Evolutionary conservation across 202 grass and related monocot genomes (phyloP).

Genomic region (Miscanthus sacchariflorus): DNA sequence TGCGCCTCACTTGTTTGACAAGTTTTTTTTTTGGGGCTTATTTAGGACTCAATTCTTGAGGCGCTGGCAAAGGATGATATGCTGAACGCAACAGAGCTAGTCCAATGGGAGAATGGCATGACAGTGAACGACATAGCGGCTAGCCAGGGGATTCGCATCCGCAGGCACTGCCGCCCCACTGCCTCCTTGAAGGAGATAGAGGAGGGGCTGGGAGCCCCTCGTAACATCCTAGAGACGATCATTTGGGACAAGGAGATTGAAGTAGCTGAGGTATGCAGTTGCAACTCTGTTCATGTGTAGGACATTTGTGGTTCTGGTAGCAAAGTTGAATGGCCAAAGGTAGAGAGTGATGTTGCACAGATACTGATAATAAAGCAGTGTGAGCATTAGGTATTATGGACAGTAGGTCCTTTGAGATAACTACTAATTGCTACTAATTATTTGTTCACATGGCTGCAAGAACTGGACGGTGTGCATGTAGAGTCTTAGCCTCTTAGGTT

Average conservation of each 20-base stretch:
- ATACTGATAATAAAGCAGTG: no score
- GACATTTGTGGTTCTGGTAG: no score
- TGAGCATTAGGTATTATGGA: no score
- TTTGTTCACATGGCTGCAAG: no score
- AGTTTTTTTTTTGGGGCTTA: no score
- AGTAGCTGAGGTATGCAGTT: slow-evolving; percentile 63
- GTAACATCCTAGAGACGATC: slow-evolving; percentile 85
- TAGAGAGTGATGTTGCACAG: no score
- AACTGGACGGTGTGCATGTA: no score
- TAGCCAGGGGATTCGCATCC: slow-evolving; percentile 75
- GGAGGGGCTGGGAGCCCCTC: slow-evolving; percentile 47
- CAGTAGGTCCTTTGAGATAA: no score
- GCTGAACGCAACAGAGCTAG: slow-evolving; percentile 52
- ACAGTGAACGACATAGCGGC: slow-evolving; percentile 65
- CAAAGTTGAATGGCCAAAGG: no score
- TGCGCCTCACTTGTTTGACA: no score
- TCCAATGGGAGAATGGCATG: slow-evolving; percentile 66
- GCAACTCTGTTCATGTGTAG: not conserved
- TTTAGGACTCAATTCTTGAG: not conserved
- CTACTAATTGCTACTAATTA: no score
- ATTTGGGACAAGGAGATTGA: slow-evolving; percentile 96
- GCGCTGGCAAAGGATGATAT: slow-evolving; percentile 45
- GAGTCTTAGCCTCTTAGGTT: no score
- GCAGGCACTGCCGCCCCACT: slow-evolving; percentile 53
- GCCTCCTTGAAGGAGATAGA: slow-evolving; percentile 36